Evolutionary conservation across 1,284 basidiomycete species (phyloP), one percentile per base, ranked within the genome.

Genomic region (Rhodotorula mucilaginosa): DNA sequence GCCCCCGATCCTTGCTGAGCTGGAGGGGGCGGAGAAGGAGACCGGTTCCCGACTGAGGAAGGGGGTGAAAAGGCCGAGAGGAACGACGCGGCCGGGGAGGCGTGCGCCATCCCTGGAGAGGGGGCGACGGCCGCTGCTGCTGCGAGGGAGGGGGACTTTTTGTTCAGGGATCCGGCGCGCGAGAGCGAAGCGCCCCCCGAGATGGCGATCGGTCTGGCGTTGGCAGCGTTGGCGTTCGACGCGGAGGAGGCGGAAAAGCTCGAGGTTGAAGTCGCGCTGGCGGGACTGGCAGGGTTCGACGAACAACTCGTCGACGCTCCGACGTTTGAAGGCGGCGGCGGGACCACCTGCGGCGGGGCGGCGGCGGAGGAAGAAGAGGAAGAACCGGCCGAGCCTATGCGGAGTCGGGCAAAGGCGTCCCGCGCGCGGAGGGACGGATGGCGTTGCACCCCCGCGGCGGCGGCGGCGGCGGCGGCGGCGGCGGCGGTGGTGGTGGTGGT

Each of bases 71-170:
- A 92, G 15, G 87, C 85, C 57, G 88, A 87, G 56, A 93, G 84
- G 78, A 92, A 93, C 80, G 89, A 84, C 2, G 90, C 90, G 0
- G 91, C 91, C 2, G 90, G 90, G 0, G 90, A 91, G n/a, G 63
- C 48, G 23, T 21, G 49, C 61, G 61, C 31, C 54, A 61, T 39
- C 23, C 49, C 58, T 26, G 23, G 34, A 13, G 26, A 26, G 26
- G 26, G 26, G 26, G 26, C 5, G 15, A 46, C 39, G n/a, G 26
- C 29, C 46, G 63, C 7, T 3, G 26, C 29, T 34, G 63, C 7
- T 7, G 63, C 49, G 51, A 57, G 46, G 21, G 60, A 61, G 47
- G 47, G 21, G 29, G 19, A 31, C 8, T 44, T 49, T 44, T 44
- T 34, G 34, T 5, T 44, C 26, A 48, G 44, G 21, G 59, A 61